Base-by-base conservation (phyloP, 23 red algal genomes). In the Agarophyton chilense region DNA sequence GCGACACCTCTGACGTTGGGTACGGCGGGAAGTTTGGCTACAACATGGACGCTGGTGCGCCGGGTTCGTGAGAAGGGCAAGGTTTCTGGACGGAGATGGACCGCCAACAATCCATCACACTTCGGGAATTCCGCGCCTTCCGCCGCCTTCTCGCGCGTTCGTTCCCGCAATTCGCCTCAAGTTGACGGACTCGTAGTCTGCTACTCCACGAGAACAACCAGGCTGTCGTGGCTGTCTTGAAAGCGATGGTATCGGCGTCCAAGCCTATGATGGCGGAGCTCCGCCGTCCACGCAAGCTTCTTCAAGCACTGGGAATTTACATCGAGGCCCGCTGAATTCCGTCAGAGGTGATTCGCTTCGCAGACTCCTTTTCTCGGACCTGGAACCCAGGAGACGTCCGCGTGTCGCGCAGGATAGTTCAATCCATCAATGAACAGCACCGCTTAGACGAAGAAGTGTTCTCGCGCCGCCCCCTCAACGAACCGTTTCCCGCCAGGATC, bases 221-320 rank as follows among this genome's bases (percentile, higher is more conserved):
- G n/a, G 74, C n/a, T n/a, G 57, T 85, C 2, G 42, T 71, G 6
- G 31, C 44, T 2, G 41, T 85, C 14, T 17, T 45, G 0, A 66
- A 49, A 13, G 0, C 81, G 6, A 66, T 71, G 54, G 60, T 85
- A 11, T 28, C 81, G 14, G 38, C 81, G 25, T 66, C 54, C 0
- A 28, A 7, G 38, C 9, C 56, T 25, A 66, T 85, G 43, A 85
- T 85, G 81, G 50, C 53, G 0, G 81, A 85, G 57, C 55, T 85
- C 13, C 81, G 81, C 19, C 9, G 19, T 2, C 56, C 71, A 0
- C 40, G 64, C 19, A 29, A n/a, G n/a, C 38, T 71, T n/a, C 42
- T 85, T 9, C 21, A 71, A 12, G 32, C 3, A 13, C 81, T 42
- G 2, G n/a, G 22, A 25, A 22, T 85, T 10, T 26, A 17, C 11